Conservation (phyloP, 371 early-diverging fungal genomes). For the Actinomortierella wolfii region DNA sequence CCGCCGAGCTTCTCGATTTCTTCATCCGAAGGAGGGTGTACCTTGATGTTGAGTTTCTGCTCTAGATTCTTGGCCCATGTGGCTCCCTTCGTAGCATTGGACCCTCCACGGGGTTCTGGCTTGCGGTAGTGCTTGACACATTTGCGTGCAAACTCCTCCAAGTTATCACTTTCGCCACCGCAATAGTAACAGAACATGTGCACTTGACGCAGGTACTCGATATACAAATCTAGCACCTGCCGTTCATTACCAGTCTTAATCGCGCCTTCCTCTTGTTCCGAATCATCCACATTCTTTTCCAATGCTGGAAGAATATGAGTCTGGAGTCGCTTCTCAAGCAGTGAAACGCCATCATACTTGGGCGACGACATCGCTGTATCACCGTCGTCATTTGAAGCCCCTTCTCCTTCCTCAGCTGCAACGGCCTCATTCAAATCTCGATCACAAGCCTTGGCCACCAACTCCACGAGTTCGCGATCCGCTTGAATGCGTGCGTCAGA, state of each 20-base stretch:
- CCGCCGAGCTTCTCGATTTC: constrained; percentile 79
- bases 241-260: constrained; percentile 24
- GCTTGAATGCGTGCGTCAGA: constrained; percentile 34
- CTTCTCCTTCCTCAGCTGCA: constrained; percentile 10
- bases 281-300: constrained; percentile 28
- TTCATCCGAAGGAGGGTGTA: constrained; percentile 65
- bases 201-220: constrained; percentile 88
- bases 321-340: constrained; percentile 29
- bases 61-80: constrained; percentile 69
- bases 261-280: constrained; percentile 30
- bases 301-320: constrained; percentile 17
- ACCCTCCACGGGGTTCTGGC: constrained; percentile 17
- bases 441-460: constrained; percentile 32
- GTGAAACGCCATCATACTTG: constrained; percentile 21
- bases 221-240: constrained; percentile 75
- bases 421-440: constrained; percentile 9
- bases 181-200: constrained; percentile 96
- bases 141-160: constrained; percentile 83
- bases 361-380: neutral
- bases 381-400: neutral
- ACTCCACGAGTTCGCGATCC: constrained; percentile 28
- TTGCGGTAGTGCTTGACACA: constrained; percentile 77
- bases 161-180: constrained; percentile 77
- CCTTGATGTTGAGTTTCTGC: constrained; percentile 63
- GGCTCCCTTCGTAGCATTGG: constrained; percentile 39